These are phyloP conservation scores for Boletus pseudo-olivaceus DNA, from an alignment of 768 basidiomycete genomes.

Conservation along the genomic window DNA sequence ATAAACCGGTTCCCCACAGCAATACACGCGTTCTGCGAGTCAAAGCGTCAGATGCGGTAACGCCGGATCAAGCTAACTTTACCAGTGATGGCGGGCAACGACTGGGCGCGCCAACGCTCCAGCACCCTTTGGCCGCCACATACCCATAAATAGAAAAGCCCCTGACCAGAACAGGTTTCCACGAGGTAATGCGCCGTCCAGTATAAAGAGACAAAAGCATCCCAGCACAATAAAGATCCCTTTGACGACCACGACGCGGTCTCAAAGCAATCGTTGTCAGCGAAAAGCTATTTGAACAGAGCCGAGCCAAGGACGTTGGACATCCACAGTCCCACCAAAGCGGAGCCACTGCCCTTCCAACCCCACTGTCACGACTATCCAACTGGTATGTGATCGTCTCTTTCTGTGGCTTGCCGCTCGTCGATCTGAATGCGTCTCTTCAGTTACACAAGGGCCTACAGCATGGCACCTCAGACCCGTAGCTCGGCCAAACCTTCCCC, in stretches of 20 bases:
- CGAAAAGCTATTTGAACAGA: constrained; percentile 23
- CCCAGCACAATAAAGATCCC: constrained; percentile 16
- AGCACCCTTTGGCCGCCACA: constrained; percentile 12
- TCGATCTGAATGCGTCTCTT: neutral
- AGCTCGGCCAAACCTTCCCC: constrained; percentile 16
- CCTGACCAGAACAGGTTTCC: constrained; percentile 19
- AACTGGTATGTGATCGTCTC: neutral
- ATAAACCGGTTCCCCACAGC: neutral
- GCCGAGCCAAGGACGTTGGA: neutral
- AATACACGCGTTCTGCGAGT: constrained; percentile 13
- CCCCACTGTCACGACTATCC: neutral
- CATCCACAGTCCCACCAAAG: neutral
- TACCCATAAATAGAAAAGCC: constrained; percentile 21
- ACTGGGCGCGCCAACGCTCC: neutral
- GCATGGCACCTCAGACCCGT: constrained; percentile 28
- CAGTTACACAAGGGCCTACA: neutral
- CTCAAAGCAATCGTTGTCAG: constrained; percentile 16
- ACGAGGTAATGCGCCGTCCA: neutral
- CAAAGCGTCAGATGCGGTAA: constrained; percentile 10
- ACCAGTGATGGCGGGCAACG: too few relatives aligned
- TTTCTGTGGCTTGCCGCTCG: neutral
- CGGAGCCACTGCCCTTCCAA: neutral
- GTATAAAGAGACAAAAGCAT: constrained; percentile 24
- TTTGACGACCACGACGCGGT: constrained; percentile 1
- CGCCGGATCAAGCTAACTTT: too few relatives aligned